These are phyloP conservation scores for Cryptococcus sp. DNA, from an alignment of 1,284 basidiomycete genomes.

Conservation along the genomic window DNA sequence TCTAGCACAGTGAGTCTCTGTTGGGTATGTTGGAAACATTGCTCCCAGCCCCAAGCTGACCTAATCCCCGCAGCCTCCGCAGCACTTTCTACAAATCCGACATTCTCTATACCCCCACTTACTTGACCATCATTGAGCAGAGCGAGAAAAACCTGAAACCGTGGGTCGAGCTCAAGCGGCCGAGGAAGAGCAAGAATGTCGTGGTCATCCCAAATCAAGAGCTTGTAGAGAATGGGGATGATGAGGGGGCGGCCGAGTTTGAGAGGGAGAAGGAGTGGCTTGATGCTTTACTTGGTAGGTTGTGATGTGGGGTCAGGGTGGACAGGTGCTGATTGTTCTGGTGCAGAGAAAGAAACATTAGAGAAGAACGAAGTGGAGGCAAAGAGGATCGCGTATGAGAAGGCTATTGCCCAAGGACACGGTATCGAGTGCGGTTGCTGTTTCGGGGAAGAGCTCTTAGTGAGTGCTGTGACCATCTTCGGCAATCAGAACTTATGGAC, in stretches of 20 bases:
- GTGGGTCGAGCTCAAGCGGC: slow-evolving; percentile 28
- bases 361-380: slow-evolving; percentile 38
- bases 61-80: slow-evolving; percentile 22
- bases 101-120: slow-evolving; percentile 30
- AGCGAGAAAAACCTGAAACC: slow-evolving; percentile 19
- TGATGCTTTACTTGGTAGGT: slow-evolving; percentile 40
- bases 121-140: slow-evolving; percentile 21
- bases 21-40: background rate
- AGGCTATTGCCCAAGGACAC: slow-evolving; percentile 50
- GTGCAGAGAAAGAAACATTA: slow-evolving; percentile 39
- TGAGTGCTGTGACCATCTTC: slow-evolving; percentile 50
- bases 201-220: background rate
- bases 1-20: slow-evolving; percentile 23
- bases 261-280: slow-evolving; percentile 55
- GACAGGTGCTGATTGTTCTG: background rate
- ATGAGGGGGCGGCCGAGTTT: slow-evolving; percentile 52
- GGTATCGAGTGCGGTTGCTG: slow-evolving; percentile 80
- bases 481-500: slow-evolving; percentile 1
- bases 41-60: background rate
- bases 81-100: slow-evolving; percentile 2
- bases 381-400: slow-evolving; percentile 50
- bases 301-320: background rate
- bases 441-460: slow-evolving; percentile 66
- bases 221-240: slow-evolving; percentile 13
- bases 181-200: slow-evolving; percentile 51